These are phyloP conservation scores for Kuraishia borneana DNA, from an alignment of 805 yeast genomes.

Conservation along the genomic window DNA sequence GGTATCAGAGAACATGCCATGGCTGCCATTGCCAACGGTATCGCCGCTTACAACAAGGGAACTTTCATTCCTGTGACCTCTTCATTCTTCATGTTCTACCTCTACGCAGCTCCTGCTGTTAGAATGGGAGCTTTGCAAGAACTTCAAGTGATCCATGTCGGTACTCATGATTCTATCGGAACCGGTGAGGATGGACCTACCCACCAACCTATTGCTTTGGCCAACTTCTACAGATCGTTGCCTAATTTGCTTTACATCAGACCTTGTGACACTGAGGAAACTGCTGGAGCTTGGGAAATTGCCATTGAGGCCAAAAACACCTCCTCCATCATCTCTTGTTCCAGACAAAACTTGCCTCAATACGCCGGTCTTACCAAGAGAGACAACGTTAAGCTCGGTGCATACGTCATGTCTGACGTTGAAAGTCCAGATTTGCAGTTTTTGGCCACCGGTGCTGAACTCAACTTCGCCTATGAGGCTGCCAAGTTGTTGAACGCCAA, in stretches of 20 bases:
- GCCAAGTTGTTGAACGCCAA: constrained; percentile 11
- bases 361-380: constrained; percentile 13
- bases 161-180: constrained; percentile 48
- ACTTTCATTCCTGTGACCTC: constrained; percentile 27
- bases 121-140: constrained; percentile 36
- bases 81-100: constrained; percentile 23
- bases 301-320: constrained; percentile 13
- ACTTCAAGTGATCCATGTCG: constrained; percentile 36
- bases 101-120: constrained; percentile 41
- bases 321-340: constrained; percentile 15
- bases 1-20: constrained; percentile 24
- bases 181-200: constrained; percentile 51
- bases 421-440: constrained; percentile 13
- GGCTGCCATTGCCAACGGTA: constrained; percentile 21
- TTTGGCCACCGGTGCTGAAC: constrained; percentile 19
- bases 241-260: constrained; percentile 40
- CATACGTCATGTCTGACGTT: constrained; percentile 14
- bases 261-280: constrained; percentile 43
- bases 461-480: constrained; percentile 16
- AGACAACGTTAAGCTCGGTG: constrained; percentile 14
- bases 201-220: constrained; percentile 43
- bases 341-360: constrained; percentile 18
- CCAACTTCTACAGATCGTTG: constrained; percentile 38
- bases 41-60: constrained; percentile 21
- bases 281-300: constrained; percentile 32